Percentiles rank a stretch among this genome's conserved stretches.
Conservation (phyloP, 1,284 basidiomycete genomes). For the Ceratobasidium papillatum region DNA sequence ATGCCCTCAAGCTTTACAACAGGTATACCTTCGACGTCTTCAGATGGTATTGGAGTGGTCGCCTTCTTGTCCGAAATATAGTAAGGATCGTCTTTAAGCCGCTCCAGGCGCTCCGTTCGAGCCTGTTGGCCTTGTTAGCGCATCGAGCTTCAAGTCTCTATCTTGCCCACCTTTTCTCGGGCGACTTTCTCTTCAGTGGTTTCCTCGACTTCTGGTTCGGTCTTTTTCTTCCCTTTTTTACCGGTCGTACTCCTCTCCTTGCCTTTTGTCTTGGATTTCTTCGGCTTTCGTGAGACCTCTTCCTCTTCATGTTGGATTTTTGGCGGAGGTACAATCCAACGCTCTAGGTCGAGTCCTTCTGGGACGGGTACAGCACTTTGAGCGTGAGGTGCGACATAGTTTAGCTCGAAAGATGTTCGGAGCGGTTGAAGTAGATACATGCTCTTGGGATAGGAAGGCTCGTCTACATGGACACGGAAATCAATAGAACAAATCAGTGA, state of each 20-base stretch:
- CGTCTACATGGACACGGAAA: constrained; percentile 48
- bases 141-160: constrained; percentile 36
- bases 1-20: constrained; percentile 81
- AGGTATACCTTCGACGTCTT: constrained; percentile 84
- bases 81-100: constrained; percentile 84
- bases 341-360: constrained; percentile 84
- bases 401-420: constrained; percentile 82
- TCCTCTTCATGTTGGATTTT: constrained; percentile 50
- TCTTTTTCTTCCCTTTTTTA: constrained; percentile 57
- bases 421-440: constrained; percentile 87
- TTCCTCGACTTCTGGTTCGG: constrained; percentile 57
- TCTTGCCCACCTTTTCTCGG: constrained; percentile 64
- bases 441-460: constrained; percentile 82
- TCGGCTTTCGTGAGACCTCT: constrained; percentile 46
- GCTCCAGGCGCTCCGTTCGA: constrained; percentile 75
- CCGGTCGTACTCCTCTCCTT: constrained; percentile 57
- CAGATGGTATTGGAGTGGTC: constrained; percentile 37
- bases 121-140: constrained; percentile 57
- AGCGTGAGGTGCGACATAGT: constrained; percentile 81
- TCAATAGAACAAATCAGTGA: background rate
- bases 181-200: constrained; percentile 62
- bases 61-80: constrained; percentile 73
- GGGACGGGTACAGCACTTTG: constrained; percentile 85
- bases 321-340: constrained; percentile 76
- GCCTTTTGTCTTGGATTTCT: constrained; percentile 45